Base-by-base conservation (phyloP, 2,329 filamentous ascomycete genomes). In the Microdochium trichocladiopsis region DNA sequence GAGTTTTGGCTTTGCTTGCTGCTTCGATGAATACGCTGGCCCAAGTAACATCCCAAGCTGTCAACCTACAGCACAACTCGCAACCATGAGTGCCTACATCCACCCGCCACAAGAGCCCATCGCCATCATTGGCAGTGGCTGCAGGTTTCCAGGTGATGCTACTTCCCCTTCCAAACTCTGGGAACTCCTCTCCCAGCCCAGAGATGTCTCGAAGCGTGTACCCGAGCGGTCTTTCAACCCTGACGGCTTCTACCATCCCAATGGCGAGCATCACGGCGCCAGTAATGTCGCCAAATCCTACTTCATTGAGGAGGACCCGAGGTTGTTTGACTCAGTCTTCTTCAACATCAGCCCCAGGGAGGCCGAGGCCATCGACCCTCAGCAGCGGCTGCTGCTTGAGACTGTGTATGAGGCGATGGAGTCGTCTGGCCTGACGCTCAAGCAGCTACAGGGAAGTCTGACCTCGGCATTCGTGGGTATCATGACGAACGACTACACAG, bases 401-500 rank as follows among this genome's bases (percentile, higher is more conserved):
- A 63, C 67, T 25, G 66, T 68, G 16, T 70, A 65, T 48, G 66
- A 70, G 49, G 64, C 64, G 18, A 61, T 70, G 56, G 67, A 70
- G 49, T 60, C 61, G 3, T 60, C 64, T 18, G 68, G 67, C 11
- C 61, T 25, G 6, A 25, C 23, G 23, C 47, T 48, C 11, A 21
- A n/a, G 3, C 12, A 48, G 12, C 23, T 48, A 3, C 47, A 48
- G 14, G 47, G 47, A 22, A 25, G 23, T 14, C 23, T 16, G 4
- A 48, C 47, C 3, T 25, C 47, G 4, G 23, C 14, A 11, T 48
- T 25, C 14, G 47, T 48, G 4, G 47, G 47, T 14, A 28, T 25
- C 64, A 5, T 66, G 52, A 56, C 50, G 10, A 18, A 25, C 16
- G 60, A 58, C 48, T 56, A 25, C 45, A 56, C 64, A 49, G 61